Evolutionary conservation across 306 rosid genomes (phyloP).

Genomic region (Cicer yamashitae): DNA sequence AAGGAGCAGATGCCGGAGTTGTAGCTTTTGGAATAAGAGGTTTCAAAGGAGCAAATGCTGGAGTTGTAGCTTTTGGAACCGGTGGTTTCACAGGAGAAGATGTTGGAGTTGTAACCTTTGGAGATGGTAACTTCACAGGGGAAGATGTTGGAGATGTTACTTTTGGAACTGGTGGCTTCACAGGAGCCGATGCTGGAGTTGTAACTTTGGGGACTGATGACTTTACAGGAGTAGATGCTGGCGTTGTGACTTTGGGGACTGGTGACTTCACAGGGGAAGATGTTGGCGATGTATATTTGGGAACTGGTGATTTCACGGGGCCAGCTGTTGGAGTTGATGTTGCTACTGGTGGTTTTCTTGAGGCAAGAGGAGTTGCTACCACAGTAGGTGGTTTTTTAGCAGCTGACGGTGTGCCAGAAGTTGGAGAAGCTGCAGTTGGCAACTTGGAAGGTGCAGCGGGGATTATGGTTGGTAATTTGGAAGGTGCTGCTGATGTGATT

Average conservation of each 20-base stretch:
- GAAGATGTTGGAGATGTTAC: conserved; percentile 7
- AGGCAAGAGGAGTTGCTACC: not conserved
- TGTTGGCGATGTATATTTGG: too few relatives aligned
- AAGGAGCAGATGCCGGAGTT: conserved; percentile 23
- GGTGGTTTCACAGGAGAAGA: conserved; percentile 39
- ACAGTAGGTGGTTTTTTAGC: not conserved
- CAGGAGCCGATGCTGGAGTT: too few relatives aligned
- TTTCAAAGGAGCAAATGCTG: conserved; percentile 20
- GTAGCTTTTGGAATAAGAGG: not conserved
- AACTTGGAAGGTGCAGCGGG: conserved; percentile 42
- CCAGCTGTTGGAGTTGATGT: conserved; percentile 10
- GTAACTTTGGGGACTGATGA: too few relatives aligned
- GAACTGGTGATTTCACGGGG: too few relatives aligned
- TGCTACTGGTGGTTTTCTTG: conserved; percentile 23
- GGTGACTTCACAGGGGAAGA: not conserved
- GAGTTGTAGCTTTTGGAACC: conserved; percentile 13
- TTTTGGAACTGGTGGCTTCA: not conserved
- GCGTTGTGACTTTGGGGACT: not conserved
- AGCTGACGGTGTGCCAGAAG: not conserved
- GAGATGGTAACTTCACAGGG: conserved; percentile 31
- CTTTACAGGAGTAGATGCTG: not conserved
- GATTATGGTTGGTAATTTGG: conserved; percentile 40
- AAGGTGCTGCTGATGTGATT: conserved; percentile 4
- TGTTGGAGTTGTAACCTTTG: conserved; percentile 16
- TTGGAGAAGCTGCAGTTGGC: conserved; percentile 35